Evolutionary conservation across 805 yeast species (phyloP), one percentile per base, ranked within the genome.

Genomic region (Yarrowia sp.): DNA sequence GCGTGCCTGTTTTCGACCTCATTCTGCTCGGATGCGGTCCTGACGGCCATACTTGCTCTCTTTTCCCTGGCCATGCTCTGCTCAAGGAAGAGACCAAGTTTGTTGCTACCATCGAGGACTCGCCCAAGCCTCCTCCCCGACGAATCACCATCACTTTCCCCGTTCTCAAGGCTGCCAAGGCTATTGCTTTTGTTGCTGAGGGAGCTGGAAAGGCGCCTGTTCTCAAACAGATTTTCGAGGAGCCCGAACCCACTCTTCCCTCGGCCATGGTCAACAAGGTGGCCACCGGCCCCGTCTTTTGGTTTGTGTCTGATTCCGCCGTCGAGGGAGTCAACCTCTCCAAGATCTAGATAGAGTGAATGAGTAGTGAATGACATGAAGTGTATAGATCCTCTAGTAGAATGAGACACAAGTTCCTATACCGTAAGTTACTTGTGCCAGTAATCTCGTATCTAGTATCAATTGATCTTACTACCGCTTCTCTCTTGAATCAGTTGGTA

Each of bases 41-140:
- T 36, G 98, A 92, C 72, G 98, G 97, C 40, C 98, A 92, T 75
- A 92, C 97, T 5, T 90, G 96, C 78, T 92, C 97, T 0, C 79
- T 92, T 68, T 92, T 92, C 83, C 97, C 97, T 12, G 92, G 88
- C 40, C 97, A 91, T 74, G 71, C 75, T 67, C 80, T 90, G 70
- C 79, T 92, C 65, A 68, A 81, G 38, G 93, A 88, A 72, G 74
- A 77, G 28, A 58, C 73, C 10, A 77, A 80, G 67, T 75, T 76
- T 44, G 86, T 92, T 65, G 84, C 92, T 10, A 77, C 84, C 71
- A 83, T 92, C 67, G 80, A 81, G 59, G 93, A 92, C 74, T 89
- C 96, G 11, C 97, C 97, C 75, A 92, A 92, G 77, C 96, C 96
- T 33, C 98, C 98, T 43, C 87, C 92, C 74, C 86, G 92, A 80